phyloP scores from a whole-genome alignment of 208 protist genomes.

The Leishmania major region DNA sequence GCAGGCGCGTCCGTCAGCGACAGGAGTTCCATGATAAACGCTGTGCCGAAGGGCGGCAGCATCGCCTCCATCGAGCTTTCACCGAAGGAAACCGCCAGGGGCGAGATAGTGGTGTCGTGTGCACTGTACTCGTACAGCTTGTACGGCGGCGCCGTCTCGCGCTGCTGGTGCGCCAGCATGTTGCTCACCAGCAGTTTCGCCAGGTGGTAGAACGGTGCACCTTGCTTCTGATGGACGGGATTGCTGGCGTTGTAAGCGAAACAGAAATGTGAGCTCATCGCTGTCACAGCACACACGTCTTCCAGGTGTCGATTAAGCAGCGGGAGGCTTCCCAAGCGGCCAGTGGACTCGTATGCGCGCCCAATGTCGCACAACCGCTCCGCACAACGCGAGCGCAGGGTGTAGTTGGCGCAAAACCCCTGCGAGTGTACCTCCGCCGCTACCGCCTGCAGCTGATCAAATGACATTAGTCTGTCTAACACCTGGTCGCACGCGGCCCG shows the following conservation, averaged over 20 bases:
- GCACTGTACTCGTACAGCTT: conserved; percentile 76
- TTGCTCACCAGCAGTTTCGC: conserved; percentile 48
- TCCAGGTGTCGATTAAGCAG: conserved; percentile 35
- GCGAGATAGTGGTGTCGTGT: conserved; percentile 67
- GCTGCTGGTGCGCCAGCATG: conserved; percentile 33
- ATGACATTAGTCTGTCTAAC: conserved; percentile 28
- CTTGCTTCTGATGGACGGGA: conserved; percentile 45
- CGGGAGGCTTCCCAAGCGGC: conserved; percentile 27
- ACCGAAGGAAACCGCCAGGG: conserved; percentile 52
- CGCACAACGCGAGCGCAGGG: conserved; percentile 36
- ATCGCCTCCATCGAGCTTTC: conserved; percentile 42
- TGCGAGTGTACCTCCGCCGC: conserved; percentile 41
- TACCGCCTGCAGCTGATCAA: conserved; percentile 34
- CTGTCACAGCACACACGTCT: conserved; percentile 38
- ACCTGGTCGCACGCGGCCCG: conserved; percentile 20
- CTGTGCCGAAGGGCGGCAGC: conserved; percentile 65
- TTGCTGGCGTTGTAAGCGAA: conserved; percentile 57
- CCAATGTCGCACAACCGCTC: conserved; percentile 60
- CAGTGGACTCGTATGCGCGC: conserved; percentile 45
- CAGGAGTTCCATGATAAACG: conserved; percentile 65
- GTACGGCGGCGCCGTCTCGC: conserved; percentile 26
- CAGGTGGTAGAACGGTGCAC: conserved; percentile 55
- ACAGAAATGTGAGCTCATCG: conserved; percentile 22
- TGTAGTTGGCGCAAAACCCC: conserved; percentile 42
- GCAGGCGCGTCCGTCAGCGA: conserved; percentile 4